phyloP scores from a whole-genome alignment of 2,329 filamentous ascomycete species.

The Sarocladium kiliense region DNA sequence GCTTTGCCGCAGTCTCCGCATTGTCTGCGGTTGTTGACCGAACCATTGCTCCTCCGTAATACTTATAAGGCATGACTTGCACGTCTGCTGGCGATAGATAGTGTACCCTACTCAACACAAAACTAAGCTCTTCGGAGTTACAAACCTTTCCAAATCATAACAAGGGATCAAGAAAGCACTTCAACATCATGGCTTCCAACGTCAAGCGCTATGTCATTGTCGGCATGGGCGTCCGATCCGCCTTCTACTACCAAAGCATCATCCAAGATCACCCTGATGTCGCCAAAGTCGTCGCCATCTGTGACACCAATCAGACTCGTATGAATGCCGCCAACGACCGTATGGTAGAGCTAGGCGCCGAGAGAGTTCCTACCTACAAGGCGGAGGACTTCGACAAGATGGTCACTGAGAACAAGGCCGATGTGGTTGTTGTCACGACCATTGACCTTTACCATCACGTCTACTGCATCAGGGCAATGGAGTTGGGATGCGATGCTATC shows the following conservation, averaged over 20 bases:
- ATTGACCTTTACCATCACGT: slow-evolving; percentile 42
- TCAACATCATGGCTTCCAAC: slow-evolving; percentile 13
- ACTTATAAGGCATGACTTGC: not conserved
- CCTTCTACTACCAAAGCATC: slow-evolving; percentile 39
- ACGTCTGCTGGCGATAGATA: not conserved
- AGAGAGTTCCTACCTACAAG: slow-evolving; percentile 35
- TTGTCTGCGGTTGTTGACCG: not conserved
- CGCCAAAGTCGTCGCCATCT: slow-evolving; percentile 35
- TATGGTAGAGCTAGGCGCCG: slow-evolving; percentile 27
- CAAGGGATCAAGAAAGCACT: too few relatives aligned
- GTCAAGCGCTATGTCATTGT: slow-evolving; percentile 30
- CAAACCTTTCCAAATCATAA: too few relatives aligned
- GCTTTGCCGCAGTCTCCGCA: not conserved
- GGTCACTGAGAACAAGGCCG: slow-evolving; percentile 37
- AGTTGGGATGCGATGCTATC: slow-evolving; percentile 42
- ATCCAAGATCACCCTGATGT: slow-evolving; percentile 31
- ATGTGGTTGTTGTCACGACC: slow-evolving; percentile 43
- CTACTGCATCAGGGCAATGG: slow-evolving; percentile 41
- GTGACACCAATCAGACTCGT: slow-evolving; percentile 40
- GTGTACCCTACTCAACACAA: too few relatives aligned
- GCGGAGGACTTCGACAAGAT: slow-evolving; percentile 40
- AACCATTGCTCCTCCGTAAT: not conserved
- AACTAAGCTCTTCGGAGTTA: too few relatives aligned
- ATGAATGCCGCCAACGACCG: slow-evolving; percentile 36
- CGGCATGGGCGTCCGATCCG: slow-evolving; percentile 37